phyloP scores from a whole-genome alignment of 1,284 basidiomycete genomes.

The Termitomyces sp. region DNA sequence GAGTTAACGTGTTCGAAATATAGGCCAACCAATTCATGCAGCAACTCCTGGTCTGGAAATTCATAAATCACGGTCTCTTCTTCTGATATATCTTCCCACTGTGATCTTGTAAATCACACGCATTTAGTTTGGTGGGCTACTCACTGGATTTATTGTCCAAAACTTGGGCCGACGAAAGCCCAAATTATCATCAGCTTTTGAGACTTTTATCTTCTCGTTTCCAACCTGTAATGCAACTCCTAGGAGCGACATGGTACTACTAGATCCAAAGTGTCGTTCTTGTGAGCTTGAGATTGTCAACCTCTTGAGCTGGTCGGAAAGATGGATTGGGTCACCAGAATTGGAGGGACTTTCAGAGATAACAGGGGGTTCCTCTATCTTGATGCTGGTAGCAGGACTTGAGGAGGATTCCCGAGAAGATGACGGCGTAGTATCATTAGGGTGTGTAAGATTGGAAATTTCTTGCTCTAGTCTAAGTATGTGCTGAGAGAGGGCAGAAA shows the following conservation, averaged over 20 bases:
- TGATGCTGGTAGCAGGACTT: constrained; percentile 1
- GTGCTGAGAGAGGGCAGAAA: constrained; percentile 15
- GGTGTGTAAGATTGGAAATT: constrained; percentile 10
- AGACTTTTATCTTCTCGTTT: constrained; percentile 6
- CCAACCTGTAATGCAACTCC: constrained; percentile 17
- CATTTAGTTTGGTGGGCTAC: background rate
- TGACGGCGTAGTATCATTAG: background rate
- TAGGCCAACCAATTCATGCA: constrained; percentile 12
- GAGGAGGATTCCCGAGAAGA: background rate
- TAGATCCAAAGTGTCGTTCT: constrained; percentile 17
- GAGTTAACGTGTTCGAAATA: constrained; percentile 18
- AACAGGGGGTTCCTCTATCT: background rate
- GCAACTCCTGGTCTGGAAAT: constrained; percentile 14
- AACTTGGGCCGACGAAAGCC: constrained; percentile 13
- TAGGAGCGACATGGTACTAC: constrained; percentile 16
- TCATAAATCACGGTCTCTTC: constrained; percentile 4
- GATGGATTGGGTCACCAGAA: constrained; percentile 7
- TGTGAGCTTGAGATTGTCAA: constrained; percentile 12
- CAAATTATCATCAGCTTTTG: background rate
- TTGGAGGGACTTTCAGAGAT: background rate
- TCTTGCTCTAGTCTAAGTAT: constrained; percentile 16
- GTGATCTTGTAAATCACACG: background rate
- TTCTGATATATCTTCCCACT: constrained; percentile 16
- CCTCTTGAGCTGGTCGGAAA: constrained; percentile 13
- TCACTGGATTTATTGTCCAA: constrained; percentile 17